Percentiles rank a stretch among this genome's conserved stretches.
phyloP scores from a whole-genome alignment of 352 stramenopile species.

The Phytopythium vexans region DNA sequence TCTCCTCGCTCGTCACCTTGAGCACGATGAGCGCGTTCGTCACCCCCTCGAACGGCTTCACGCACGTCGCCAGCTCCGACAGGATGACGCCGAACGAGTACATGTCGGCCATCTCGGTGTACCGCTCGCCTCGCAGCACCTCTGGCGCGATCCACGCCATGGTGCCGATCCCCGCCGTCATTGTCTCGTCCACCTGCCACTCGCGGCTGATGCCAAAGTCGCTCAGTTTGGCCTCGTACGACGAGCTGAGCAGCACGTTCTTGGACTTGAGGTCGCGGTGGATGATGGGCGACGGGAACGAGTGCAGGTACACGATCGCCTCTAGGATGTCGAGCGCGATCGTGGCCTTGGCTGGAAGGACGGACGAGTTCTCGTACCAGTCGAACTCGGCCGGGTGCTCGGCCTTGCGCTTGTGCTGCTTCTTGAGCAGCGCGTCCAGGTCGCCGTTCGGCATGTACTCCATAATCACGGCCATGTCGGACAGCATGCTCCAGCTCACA shows the following conservation, averaged over 20 bases:
- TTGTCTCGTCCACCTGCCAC: conserved; percentile 72
- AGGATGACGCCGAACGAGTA: conserved; percentile 86
- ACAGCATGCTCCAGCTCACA: conserved; percentile 85
- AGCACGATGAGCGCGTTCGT: conserved; percentile 71
- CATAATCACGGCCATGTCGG: conserved; percentile 76
- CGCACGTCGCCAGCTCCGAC: conserved; percentile 65
- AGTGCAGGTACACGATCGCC: conserved; percentile 80
- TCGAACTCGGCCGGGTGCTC: conserved; percentile 52
- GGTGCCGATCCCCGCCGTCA: conserved; percentile 81
- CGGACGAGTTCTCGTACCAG: conserved; percentile 58
- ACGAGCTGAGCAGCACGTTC: conserved; percentile 66
- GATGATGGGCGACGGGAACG: conserved; percentile 78
- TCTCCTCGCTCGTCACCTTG: conserved; percentile 71
- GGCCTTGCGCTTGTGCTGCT: conserved; percentile 37
- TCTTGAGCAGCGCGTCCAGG: conserved; percentile 66
- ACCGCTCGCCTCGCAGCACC: conserved; percentile 74
- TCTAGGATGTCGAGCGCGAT: conserved; percentile 76
- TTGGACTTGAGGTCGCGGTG: conserved; percentile 78
- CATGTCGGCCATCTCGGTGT: conserved; percentile 84
- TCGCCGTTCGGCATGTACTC: conserved; percentile 81
- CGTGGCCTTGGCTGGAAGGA: conserved; percentile 43
- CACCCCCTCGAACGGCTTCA: conserved; percentile 63
- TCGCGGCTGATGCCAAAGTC: conserved; percentile 84
- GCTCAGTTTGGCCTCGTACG: conserved; percentile 72
- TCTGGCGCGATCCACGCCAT: conserved; percentile 85